A percentile compares a stretch with the other conserved stretches of the same genome.
These are phyloP conservation scores for Dichomitus squalens DNA, from an alignment of 1,284 basidiomycete species.

Conservation along the genomic window DNA sequence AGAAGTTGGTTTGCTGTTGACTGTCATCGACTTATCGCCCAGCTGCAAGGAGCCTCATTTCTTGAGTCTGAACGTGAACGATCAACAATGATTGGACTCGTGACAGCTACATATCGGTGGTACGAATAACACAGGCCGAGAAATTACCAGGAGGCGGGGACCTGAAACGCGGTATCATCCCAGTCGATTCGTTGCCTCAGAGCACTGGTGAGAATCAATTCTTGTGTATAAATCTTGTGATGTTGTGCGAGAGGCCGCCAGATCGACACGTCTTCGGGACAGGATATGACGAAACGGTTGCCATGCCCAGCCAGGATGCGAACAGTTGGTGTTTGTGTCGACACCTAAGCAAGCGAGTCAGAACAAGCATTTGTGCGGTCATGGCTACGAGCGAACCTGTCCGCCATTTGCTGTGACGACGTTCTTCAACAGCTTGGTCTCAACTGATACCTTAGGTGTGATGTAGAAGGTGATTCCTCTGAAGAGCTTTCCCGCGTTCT, in stretches of 20 bases:
- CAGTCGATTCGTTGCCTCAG: slow-evolving; percentile 69
- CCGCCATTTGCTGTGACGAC: slow-evolving; percentile 71
- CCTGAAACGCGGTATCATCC: slow-evolving; percentile 41
- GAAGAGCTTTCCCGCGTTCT: slow-evolving; percentile 55
- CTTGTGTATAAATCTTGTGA: slow-evolving; percentile 64
- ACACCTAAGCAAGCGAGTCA: slow-evolving; percentile 35
- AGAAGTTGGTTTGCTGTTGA: too few species aligned
- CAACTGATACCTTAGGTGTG: slow-evolving; percentile 60
- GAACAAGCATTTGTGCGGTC: background rate
- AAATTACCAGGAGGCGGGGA: too few species aligned
- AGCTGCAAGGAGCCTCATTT: too few species aligned
- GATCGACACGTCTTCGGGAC: slow-evolving; percentile 55
- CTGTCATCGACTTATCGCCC: too few species aligned
- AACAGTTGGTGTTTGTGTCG: slow-evolving; percentile 52
- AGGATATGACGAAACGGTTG: slow-evolving; percentile 64
- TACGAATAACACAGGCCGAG: too few species aligned
- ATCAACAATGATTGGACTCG: too few species aligned
- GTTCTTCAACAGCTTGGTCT: slow-evolving; percentile 61
- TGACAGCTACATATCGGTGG: too few species aligned
- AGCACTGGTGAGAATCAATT: slow-evolving; percentile 64
- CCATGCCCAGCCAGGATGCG: slow-evolving; percentile 53
- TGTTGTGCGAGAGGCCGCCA: slow-evolving; percentile 60
- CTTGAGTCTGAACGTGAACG: too few species aligned
- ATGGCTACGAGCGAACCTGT: slow-evolving; percentile 45
- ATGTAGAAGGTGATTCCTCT: slow-evolving; percentile 71